These are phyloP conservation scores for Pyrenophora teres DNA, from an alignment of 2,329 filamentous ascomycete species.

Conservation along the genomic window DNA sequence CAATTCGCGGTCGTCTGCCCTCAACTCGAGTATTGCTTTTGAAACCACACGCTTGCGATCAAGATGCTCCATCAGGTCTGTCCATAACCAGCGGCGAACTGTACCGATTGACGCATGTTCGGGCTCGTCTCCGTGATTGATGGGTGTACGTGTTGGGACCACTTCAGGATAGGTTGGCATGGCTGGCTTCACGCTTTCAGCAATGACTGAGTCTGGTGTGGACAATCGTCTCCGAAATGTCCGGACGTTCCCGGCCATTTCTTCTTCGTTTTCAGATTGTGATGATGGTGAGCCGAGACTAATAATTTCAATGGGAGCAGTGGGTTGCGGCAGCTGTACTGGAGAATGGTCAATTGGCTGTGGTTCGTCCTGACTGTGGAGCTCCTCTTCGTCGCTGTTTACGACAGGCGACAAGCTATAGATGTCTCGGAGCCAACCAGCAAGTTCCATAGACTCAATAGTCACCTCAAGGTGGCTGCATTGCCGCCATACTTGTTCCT, in stretches of 20 bases:
- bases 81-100: constrained; percentile 42
- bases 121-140: constrained; percentile 20
- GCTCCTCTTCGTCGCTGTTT: constrained; percentile 6
- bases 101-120: constrained; percentile 34
- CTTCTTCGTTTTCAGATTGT: constrained; percentile 7
- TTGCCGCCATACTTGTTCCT: constrained; percentile 58
- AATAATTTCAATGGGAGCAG: constrained; percentile 13
- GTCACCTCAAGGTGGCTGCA: constrained; percentile 67
- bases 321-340: neutral
- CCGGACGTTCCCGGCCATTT: neutral
- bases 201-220: constrained; percentile 4
- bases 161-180: neutral
- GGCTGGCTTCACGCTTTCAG: constrained; percentile 11
- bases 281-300: constrained; percentile 27
- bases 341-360: neutral
- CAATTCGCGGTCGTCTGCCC: constrained; percentile 20
- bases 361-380: neutral
- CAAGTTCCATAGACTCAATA: constrained; percentile 64
- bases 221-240: neutral
- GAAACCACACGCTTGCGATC: constrained; percentile 54
- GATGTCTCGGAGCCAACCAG: constrained; percentile 50
- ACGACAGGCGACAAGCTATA: constrained; percentile 18
- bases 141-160: neutral
- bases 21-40: constrained; percentile 47
- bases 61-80: constrained; percentile 40